A percentile compares a stretch with the other conserved stretches of the same genome.
phyloP scores from a whole-genome alignment of 192 early-diverging fungal species.

The Anaeromyces robustus region DNA sequence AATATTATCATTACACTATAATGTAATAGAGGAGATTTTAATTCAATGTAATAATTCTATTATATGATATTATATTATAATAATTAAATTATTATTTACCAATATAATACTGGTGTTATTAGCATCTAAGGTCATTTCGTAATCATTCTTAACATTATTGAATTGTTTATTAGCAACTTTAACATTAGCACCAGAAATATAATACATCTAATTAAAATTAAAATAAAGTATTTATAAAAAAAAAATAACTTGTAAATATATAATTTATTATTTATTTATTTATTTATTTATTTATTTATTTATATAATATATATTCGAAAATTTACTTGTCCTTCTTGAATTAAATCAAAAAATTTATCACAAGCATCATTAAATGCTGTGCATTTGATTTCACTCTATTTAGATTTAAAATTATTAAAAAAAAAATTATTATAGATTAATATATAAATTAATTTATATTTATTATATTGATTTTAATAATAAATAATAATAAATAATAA shows the following conservation, averaged over 20 bases:
- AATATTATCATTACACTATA: slow-evolving; percentile 35
- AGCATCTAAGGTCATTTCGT: slow-evolving; percentile 74
- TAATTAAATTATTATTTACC: slow-evolving; percentile 17
- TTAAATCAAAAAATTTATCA: slow-evolving; percentile 52
- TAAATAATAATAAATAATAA: background rate
- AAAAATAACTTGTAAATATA: background rate
- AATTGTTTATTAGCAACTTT: slow-evolving; percentile 73
- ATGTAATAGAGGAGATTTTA: too few species aligned
- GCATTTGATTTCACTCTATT: slow-evolving; percentile 82
- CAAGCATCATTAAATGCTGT: slow-evolving; percentile 87
- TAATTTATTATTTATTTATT: background rate
- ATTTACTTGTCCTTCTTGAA: slow-evolving; percentile 55
- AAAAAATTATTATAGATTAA: slow-evolving; percentile 8
- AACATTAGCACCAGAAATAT: slow-evolving; percentile 63
- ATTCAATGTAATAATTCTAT: too few species aligned
- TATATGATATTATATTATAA: too few species aligned
- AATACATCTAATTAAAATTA: slow-evolving; percentile 34
- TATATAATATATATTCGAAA: too few species aligned
- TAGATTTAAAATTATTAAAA: background rate
- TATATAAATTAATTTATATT: background rate
- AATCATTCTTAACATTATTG: slow-evolving; percentile 70
- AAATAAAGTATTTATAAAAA: background rate
- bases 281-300: background rate
- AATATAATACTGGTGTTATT: slow-evolving; percentile 42
- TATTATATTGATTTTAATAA: too few species aligned